Conservation (phyloP, 148 eudicot genomes). For the Chenopodium formosanum region DNA sequence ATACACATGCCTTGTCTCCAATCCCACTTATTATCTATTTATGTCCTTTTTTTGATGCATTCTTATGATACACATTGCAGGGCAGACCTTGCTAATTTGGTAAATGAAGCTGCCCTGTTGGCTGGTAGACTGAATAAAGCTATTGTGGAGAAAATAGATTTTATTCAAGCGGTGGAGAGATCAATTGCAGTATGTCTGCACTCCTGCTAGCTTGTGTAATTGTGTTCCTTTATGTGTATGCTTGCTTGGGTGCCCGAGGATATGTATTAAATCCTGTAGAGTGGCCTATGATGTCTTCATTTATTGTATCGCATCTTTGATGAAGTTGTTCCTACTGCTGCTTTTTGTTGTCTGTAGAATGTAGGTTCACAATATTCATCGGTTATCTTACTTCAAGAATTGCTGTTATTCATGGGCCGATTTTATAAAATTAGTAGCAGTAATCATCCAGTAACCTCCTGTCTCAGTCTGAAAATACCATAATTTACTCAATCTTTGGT, state of each 20-base stretch:
- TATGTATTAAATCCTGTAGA: neutral
- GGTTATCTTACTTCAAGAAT: neutral
- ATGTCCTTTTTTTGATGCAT: conserved; percentile 20
- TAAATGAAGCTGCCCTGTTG: conserved; percentile 96
- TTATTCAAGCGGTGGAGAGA: conserved; percentile 89
- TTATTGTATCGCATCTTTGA: neutral
- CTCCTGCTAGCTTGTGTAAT: conserved; percentile 3
- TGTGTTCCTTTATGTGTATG: neutral
- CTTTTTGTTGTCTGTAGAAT: neutral
- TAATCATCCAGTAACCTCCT: neutral
- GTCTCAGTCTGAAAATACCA: neutral
- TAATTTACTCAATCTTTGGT: neutral
- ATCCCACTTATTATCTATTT: conserved; percentile 8
- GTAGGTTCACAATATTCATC: too few relatives aligned
- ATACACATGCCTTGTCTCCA: conserved; percentile 20
- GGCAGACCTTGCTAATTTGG: conserved; percentile 99
- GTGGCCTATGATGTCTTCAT: neutral
- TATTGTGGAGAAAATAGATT: conserved; percentile 83
- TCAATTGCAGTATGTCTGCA: conserved; percentile 67
- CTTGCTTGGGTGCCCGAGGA: neutral
- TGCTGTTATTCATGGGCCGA: neutral
- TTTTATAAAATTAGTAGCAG: neutral
- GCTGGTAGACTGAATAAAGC: conserved; percentile 82
- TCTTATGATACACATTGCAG: conserved; percentile 40
- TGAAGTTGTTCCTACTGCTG: neutral